Evolutionary conservation across 306 rosid species (phyloP).

Genomic region (Quercus engelmannii): DNA sequence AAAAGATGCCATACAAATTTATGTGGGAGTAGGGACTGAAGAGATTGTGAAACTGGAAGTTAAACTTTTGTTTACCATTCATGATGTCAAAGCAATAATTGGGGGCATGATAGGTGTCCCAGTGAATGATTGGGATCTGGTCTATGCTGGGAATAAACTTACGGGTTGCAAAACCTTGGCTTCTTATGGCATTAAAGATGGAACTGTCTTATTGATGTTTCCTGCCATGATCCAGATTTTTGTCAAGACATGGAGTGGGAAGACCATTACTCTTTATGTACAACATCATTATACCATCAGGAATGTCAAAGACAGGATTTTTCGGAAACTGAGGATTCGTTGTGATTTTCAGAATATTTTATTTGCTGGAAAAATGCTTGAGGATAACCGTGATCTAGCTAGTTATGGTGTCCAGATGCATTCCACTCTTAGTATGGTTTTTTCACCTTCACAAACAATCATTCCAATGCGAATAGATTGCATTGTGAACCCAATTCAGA

Average conservation of each 20-base stretch:
- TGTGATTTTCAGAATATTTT: not conserved
- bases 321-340: not conserved
- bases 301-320: not conserved
- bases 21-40: slow-evolving; percentile 1
- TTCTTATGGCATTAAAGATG: slow-evolving; percentile 21
- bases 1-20: not conserved
- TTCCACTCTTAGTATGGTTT: slow-evolving; percentile 25
- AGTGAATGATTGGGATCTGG: not conserved
- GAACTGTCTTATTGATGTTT: not conserved
- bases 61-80: slow-evolving; percentile 9
- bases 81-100: slow-evolving; percentile 17
- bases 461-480: too few species aligned
- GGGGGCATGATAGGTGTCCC: slow-evolving; percentile 10
- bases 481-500: not conserved
- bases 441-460: not conserved
- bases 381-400: not conserved
- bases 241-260: slow-evolving; percentile 16
- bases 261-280: not conserved
- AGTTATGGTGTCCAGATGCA: slow-evolving; percentile 8
- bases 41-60: not conserved
- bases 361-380: not conserved
- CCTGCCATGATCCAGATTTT: slow-evolving; percentile 16
- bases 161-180: slow-evolving; percentile 22
- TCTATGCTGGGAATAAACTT: slow-evolving; percentile 10
- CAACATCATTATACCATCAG: not conserved